These are phyloP conservation scores for Cucurbita argyrosperma DNA, from an alignment of 306 rosid species.

Conservation along the genomic window DNA sequence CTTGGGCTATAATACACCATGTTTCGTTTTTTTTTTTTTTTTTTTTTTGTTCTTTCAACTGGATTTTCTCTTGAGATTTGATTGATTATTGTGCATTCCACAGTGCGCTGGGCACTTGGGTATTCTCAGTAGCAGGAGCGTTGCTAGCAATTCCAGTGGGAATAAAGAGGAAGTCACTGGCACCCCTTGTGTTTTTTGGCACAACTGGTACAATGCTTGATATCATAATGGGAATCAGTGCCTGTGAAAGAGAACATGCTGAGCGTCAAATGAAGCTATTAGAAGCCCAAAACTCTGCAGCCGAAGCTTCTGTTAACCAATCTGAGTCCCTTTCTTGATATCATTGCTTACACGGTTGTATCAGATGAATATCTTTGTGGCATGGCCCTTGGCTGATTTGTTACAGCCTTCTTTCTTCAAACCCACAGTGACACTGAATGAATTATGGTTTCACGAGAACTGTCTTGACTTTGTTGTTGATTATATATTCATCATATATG, in stretches of 20 bases:
- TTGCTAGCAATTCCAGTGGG: slow-evolving; percentile 92
- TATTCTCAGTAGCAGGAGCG: slow-evolving; percentile 87
- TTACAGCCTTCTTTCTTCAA: not conserved
- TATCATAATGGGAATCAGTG: slow-evolving; percentile 69
- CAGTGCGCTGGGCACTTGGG: slow-evolving; percentile 95
- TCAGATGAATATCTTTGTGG: not conserved
- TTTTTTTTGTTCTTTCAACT: not conserved
- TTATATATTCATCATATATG: too few species aligned
- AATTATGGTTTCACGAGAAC: not conserved
- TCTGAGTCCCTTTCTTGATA: slow-evolving; percentile 26
- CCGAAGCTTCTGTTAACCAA: slow-evolving; percentile 17
- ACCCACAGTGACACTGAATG: not conserved
- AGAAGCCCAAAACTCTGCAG: slow-evolving; percentile 34
- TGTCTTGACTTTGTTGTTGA: not conserved
- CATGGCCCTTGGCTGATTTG: not conserved
- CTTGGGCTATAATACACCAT: too few species aligned
- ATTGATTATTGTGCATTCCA: not conserved
- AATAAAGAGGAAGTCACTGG: slow-evolving; percentile 73
- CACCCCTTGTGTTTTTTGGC: slow-evolving; percentile 89
- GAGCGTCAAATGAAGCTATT: slow-evolving; percentile 73
- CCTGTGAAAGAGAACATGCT: slow-evolving; percentile 83
- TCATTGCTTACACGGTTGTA: not conserved
- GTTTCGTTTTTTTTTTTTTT: too few species aligned
- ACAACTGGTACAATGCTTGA: slow-evolving; percentile 94
- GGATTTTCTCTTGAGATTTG: not conserved